Percentiles rank a stretch among this genome's conserved stretches.
These are phyloP conservation scores for Daucus carota DNA, from an alignment of 129 eudicot species.

Conservation along the genomic window DNA sequence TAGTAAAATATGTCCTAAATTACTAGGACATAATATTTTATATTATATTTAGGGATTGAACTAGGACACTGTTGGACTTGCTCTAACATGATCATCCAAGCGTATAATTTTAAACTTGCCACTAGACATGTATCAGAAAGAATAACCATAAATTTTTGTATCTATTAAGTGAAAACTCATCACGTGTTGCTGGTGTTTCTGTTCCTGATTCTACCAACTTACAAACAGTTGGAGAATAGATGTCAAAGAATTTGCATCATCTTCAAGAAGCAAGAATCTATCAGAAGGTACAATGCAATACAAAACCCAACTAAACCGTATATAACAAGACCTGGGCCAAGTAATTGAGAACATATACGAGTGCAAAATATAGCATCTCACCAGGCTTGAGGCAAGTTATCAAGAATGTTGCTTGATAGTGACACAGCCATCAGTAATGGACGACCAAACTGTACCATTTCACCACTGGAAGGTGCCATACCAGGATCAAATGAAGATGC, in stretches of 20 bases:
- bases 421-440: conserved; percentile 66
- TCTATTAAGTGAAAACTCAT: not conserved
- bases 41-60: too few relatives aligned
- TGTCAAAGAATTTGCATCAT: not conserved
- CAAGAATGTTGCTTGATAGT: conserved; percentile 43
- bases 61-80: too few relatives aligned
- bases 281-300: not conserved
- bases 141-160: too few relatives aligned
- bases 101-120: not conserved
- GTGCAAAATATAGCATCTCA: conserved; percentile 19
- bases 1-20: too few relatives aligned
- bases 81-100: too few relatives aligned
- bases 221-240: not conserved
- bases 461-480: conserved; percentile 34
- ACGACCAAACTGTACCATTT: conserved; percentile 68
- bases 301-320: not conserved
- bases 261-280: not conserved
- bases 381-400: conserved; percentile 77
- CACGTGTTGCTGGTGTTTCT: not conserved
- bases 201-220: not conserved
- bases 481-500: conserved; percentile 21
- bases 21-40: too few relatives aligned
- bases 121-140: too few relatives aligned
- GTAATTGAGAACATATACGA: not conserved
- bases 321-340: not conserved